These are phyloP conservation scores for Puccinia novopanici DNA, from an alignment of 1,284 basidiomycete genomes.

Conservation along the genomic window DNA sequence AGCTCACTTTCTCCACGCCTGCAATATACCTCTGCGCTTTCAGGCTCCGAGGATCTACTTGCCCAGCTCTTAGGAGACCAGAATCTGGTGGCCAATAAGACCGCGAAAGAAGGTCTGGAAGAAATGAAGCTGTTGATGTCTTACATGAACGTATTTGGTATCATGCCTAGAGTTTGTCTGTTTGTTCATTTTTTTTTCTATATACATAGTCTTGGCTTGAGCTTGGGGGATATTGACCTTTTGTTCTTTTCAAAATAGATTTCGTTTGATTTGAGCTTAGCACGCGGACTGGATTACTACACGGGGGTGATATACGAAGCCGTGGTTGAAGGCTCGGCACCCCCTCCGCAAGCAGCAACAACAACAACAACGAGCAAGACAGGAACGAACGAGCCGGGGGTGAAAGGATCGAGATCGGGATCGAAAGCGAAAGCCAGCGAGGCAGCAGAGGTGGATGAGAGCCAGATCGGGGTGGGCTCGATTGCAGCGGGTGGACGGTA, in stretches of 20 bases:
- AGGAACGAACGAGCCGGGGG: slow-evolving; percentile 63
- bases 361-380: slow-evolving; percentile 63
- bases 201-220: neutral
- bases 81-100: slow-evolving; percentile 70
- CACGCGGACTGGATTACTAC: slow-evolving; percentile 96
- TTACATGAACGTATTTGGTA: slow-evolving; percentile 78
- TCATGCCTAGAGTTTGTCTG: slow-evolving; percentile 70
- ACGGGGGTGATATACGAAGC: slow-evolving; percentile 99
- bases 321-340: slow-evolving; percentile 86
- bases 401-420: slow-evolving; percentile 57
- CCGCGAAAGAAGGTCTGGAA: slow-evolving; percentile 78
- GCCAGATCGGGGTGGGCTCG: slow-evolving; percentile 88
- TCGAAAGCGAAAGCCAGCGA: slow-evolving; percentile 63
- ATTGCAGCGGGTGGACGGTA: slow-evolving; percentile 97
- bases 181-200: neutral
- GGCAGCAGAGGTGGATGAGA: slow-evolving; percentile 89
- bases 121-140: slow-evolving; percentile 88
- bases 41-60: slow-evolving; percentile 77
- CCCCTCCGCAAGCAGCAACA: slow-evolving; percentile 65
- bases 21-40: slow-evolving; percentile 23
- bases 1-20: neutral
- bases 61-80: slow-evolving; percentile 72
- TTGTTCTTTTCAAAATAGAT: slow-evolving; percentile 66
- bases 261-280: slow-evolving; percentile 93
- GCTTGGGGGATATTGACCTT: neutral